Evolutionary conservation across 352 stramenopile species (phyloP).

Genomic region (Globisporangium camurandrum): DNA sequence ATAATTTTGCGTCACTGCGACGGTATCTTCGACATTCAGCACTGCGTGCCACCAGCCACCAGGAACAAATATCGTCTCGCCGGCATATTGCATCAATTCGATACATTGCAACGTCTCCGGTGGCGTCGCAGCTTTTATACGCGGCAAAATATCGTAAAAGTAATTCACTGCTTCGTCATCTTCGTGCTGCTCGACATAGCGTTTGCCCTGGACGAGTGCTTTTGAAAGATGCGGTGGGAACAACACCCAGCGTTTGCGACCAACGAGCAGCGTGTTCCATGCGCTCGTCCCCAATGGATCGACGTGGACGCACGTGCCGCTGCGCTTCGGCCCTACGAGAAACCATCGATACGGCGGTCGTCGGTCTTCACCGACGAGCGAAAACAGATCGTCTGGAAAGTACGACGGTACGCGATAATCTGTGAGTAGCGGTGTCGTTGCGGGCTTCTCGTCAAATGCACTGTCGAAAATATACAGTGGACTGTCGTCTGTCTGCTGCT

Average conservation of each 20-base stretch:
- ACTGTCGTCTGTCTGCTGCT: slow-evolving; percentile 77
- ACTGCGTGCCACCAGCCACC: slow-evolving; percentile 92
- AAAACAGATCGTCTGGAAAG: slow-evolving; percentile 80
- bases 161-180: slow-evolving; percentile 92
- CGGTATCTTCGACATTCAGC: slow-evolving; percentile 87
- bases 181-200: slow-evolving; percentile 79
- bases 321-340: slow-evolving; percentile 89
- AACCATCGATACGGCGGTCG: slow-evolving; percentile 96
- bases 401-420: slow-evolving; percentile 81
- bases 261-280: slow-evolving; percentile 94
- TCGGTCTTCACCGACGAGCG: slow-evolving; percentile 67
- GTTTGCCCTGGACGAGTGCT: slow-evolving; percentile 65
- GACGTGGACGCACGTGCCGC: slow-evolving; percentile 91
- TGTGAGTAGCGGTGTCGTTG: slow-evolving; percentile 62
- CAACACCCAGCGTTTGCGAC: slow-evolving; percentile 95
- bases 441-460: slow-evolving; percentile 83
- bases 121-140: slow-evolving; percentile 73
- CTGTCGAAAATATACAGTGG: slow-evolving; percentile 98
- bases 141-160: slow-evolving; percentile 88
- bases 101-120: slow-evolving; percentile 59
- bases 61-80: slow-evolving; percentile 91
- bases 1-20: slow-evolving; percentile 94
- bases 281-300: slow-evolving; percentile 95
- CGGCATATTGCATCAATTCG: slow-evolving; percentile 86
- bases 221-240: slow-evolving; percentile 89